A percentile compares a stretch with the other conserved stretches of the same genome.
Evolutionary conservation across 441 rosid species (phyloP).

Genomic region (Oxalis stricta): DNA sequence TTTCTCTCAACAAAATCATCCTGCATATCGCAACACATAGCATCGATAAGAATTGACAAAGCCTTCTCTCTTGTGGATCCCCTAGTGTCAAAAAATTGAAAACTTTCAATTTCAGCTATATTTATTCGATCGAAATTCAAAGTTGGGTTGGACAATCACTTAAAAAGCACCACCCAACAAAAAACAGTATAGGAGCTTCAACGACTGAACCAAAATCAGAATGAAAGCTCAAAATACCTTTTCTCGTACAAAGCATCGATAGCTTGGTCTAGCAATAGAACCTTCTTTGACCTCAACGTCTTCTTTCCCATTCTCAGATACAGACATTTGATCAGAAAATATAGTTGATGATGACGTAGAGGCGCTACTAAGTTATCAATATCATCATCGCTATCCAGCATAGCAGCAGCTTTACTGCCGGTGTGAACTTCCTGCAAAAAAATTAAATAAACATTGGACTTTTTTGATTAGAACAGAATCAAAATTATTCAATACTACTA

Average conservation of each 20-base stretch:
- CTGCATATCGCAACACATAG: constrained; percentile 61
- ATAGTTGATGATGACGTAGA: constrained; percentile 63
- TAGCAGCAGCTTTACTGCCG: constrained; percentile 38
- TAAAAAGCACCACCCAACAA: too few relatives aligned
- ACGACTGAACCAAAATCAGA: neutral
- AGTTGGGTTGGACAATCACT: too few relatives aligned
- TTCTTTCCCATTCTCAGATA: constrained; percentile 31
- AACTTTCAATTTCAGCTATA: neutral
- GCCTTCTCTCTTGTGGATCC: constrained; percentile 84
- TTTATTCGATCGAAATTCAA: neutral
- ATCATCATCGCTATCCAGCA: constrained; percentile 70
- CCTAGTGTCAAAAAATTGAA: constrained; percentile 25
- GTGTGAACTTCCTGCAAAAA: constrained; percentile 34
- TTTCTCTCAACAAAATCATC: constrained; percentile 66
- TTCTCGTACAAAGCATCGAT: constrained; percentile 79
- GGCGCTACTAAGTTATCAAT: constrained; percentile 53
- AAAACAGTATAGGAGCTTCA: neutral
- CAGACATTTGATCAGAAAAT: constrained; percentile 45
- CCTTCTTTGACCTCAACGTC: constrained; percentile 56
- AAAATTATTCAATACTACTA: neutral
- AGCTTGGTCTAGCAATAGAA: constrained; percentile 57
- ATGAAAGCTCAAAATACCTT: constrained; percentile 29
- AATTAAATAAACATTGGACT: too few relatives aligned
- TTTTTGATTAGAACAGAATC: neutral
- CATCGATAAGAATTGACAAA: constrained; percentile 48